These are phyloP conservation scores for Lagenidium sp. DNA, from an alignment of 352 stramenopile genomes.

Conservation along the genomic window DNA sequence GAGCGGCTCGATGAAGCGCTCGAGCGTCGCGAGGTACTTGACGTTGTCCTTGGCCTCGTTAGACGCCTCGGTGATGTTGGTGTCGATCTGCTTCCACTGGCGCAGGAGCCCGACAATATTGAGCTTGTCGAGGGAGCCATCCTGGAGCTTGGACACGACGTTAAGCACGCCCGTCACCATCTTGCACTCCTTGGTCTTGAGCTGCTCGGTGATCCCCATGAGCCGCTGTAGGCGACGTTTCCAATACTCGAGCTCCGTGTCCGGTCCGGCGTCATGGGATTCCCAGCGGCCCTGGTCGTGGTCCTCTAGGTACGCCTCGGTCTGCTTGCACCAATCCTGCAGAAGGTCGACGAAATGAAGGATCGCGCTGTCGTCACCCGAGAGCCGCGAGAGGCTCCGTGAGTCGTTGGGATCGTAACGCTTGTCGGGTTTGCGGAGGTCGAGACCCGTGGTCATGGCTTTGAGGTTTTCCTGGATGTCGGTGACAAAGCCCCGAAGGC, in stretches of 20 bases:
- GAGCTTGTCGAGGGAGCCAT: constrained; percentile 53
- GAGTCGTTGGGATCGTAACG: constrained; percentile 60
- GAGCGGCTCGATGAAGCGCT: constrained; percentile 83
- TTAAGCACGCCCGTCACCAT: constrained; percentile 80
- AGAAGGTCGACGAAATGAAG: constrained; percentile 84
- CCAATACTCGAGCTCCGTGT: constrained; percentile 86
- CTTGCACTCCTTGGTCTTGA: constrained; percentile 86
- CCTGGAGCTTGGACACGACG: constrained; percentile 72
- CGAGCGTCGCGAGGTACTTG: constrained; percentile 77
- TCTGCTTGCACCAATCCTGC: constrained; percentile 86
- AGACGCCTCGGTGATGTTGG: constrained; percentile 75
- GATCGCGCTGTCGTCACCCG: constrained; percentile 59
- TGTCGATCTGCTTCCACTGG: constrained; percentile 86
- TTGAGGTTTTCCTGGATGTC: constrained; percentile 88
- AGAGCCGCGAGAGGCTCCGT: constrained; percentile 56
- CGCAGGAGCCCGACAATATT: constrained; percentile 47
- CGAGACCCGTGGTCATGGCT: constrained; percentile 80
- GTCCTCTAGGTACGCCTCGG: constrained; percentile 79
- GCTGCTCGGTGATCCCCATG: constrained; percentile 84
- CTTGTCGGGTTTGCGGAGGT: constrained; percentile 84
- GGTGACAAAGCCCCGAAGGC: constrained; percentile 66
- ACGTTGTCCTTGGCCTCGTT: constrained; percentile 86
- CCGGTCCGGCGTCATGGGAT: constrained; percentile 67
- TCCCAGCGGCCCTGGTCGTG: constrained; percentile 76
- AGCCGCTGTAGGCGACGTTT: constrained; percentile 71